These are phyloP conservation scores for Penicillium sp. DNA, from an alignment of 2,329 filamentous ascomycete genomes.

Conservation along the genomic window DNA sequence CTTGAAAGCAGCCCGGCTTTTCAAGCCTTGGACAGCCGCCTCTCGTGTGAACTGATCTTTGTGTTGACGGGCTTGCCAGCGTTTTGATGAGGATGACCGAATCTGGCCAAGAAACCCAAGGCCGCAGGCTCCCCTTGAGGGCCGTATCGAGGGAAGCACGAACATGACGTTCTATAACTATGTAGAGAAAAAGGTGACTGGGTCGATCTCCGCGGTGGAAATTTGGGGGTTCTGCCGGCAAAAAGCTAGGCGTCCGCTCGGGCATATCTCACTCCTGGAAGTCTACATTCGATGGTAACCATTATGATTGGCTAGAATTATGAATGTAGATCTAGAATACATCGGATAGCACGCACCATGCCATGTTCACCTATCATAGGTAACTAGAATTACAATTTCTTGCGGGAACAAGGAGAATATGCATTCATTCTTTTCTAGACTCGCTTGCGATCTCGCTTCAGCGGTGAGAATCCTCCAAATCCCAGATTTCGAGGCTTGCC, in stretches of 20 bases:
- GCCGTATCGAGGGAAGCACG: slow-evolving; percentile 1
- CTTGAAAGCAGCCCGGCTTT: slow-evolving; percentile 91
- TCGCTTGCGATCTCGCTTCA: slow-evolving; percentile 65
- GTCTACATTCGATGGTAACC: too few species aligned
- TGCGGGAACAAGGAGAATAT: too few species aligned
- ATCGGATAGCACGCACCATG: too few species aligned
- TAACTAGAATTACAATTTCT: too few species aligned
- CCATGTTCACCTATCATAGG: too few species aligned
- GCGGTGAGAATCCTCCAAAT: slow-evolving; percentile 62
- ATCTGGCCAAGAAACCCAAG: slow-evolving; percentile 8
- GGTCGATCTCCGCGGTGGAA: background rate
- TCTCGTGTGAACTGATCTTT: slow-evolving; percentile 69
- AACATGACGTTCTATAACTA: slow-evolving; percentile 13
- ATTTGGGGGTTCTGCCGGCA: slow-evolving; percentile 18
- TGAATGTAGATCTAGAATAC: too few species aligned
- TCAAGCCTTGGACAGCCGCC: slow-evolving; percentile 75
- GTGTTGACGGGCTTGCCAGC: slow-evolving; percentile 79
- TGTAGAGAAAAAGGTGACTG: background rate
- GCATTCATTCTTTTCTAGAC: too few species aligned
- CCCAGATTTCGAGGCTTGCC: slow-evolving; percentile 24
- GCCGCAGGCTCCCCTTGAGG: background rate
- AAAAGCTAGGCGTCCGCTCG: slow-evolving; percentile 10
- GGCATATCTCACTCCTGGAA: too few species aligned
- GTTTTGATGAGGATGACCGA: slow-evolving; percentile 58
- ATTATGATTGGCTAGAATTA: too few species aligned